These are phyloP conservation scores for Scedosporium minutisporum DNA, from an alignment of 2,329 filamentous ascomycete species.

Conservation along the genomic window DNA sequence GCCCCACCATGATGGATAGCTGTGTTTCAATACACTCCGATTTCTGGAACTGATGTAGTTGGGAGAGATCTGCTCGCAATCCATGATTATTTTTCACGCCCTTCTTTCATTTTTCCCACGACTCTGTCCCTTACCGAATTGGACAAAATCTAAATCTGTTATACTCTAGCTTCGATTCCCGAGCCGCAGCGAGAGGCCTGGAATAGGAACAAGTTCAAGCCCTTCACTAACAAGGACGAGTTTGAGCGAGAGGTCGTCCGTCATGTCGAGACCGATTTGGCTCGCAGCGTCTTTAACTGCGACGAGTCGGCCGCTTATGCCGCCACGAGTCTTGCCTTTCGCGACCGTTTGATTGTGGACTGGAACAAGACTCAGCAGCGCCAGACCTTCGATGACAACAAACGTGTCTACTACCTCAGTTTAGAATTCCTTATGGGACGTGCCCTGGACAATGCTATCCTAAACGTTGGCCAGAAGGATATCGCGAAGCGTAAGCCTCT, in stretches of 20 bases:
- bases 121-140: not conserved
- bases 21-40: not conserved
- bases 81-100: not conserved
- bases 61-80: too few relatives aligned
- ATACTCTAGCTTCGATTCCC: constrained; percentile 59
- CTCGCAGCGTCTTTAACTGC: constrained; percentile 95
- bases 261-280: constrained; percentile 93
- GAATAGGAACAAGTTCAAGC: constrained; percentile 52
- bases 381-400: constrained; percentile 82
- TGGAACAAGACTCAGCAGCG: constrained; percentile 98
- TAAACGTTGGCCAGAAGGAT: constrained; percentile 86
- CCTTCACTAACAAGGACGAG: constrained; percentile 70
- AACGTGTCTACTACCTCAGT: constrained; percentile 94
- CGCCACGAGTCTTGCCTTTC: constrained; percentile 82
- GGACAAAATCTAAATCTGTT: not conserved
- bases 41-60: not conserved
- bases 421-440: constrained; percentile 97
- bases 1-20: too few relatives aligned
- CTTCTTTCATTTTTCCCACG: not conserved
- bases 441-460: constrained; percentile 95
- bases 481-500: constrained; percentile 58
- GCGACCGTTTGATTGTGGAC: constrained; percentile 83
- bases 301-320: constrained; percentile 90
- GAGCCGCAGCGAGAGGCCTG: constrained; percentile 78
- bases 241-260: constrained; percentile 82